These are phyloP conservation scores for Neofusicoccum umdonicola DNA, from an alignment of 2,329 filamentous ascomycete genomes.

Conservation along the genomic window DNA sequence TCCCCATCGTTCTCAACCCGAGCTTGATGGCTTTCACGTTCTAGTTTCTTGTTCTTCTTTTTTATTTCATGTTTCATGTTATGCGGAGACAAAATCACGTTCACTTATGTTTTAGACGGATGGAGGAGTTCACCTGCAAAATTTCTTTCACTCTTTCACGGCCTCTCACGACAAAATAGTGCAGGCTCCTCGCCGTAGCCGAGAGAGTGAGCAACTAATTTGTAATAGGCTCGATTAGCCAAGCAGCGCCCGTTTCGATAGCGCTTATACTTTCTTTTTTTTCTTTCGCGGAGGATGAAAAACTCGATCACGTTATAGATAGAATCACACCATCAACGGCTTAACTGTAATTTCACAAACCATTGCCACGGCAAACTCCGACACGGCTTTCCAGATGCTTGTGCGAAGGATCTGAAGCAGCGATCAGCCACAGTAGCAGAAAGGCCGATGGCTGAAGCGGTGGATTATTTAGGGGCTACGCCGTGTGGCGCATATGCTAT, in stretches of 20 bases:
- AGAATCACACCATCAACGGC: not conserved
- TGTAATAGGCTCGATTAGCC: not conserved
- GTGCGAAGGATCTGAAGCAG: not conserved
- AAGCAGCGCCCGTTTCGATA: not conserved
- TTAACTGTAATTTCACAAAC: not conserved
- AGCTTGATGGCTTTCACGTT: constrained; percentile 17
- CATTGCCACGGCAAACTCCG: not conserved
- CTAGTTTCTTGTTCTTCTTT: not conserved
- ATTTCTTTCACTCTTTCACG: not conserved
- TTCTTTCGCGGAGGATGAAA: not conserved
- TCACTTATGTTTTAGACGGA: not conserved
- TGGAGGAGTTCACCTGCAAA: not conserved
- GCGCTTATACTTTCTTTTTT: not conserved
- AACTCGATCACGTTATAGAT: not conserved
- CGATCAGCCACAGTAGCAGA: not conserved
- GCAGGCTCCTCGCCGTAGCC: not conserved
- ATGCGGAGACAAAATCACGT: not conserved
- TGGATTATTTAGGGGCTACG: not conserved
- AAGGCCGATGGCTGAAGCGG: not conserved
- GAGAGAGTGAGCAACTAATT: not conserved
- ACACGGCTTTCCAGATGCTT: not conserved
- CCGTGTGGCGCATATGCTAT: not conserved
- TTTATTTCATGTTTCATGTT: not conserved
- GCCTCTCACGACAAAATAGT: constrained; percentile 1
- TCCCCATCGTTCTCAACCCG: constrained; percentile 18